Evolutionary conservation across 1,139 yeast genomes (phyloP).

Genomic region (Taphrina communis): DNA sequence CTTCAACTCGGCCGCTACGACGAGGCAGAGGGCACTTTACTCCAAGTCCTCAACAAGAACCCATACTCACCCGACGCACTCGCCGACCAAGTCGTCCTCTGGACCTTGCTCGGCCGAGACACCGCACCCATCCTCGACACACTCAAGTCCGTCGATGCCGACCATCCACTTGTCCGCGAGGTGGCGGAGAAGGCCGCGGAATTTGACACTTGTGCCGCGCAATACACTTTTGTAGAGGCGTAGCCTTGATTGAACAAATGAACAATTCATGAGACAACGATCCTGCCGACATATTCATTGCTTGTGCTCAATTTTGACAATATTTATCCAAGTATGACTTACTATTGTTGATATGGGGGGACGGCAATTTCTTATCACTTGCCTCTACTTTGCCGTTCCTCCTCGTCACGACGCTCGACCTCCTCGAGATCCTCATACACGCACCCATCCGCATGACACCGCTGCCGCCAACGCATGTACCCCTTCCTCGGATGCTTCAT

Average conservation of each 20-base stretch:
- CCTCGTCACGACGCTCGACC: conserved; percentile 3
- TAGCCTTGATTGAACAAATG: neutral
- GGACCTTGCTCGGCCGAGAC: conserved; percentile 56
- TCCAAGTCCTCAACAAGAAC: conserved; percentile 56
- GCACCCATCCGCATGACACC: neutral
- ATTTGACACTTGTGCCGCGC: conserved; percentile 64
- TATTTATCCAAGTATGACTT: too few species aligned
- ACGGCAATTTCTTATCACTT: neutral
- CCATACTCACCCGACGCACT: conserved; percentile 59
- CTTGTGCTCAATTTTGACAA: too few species aligned
- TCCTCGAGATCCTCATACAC: conserved; percentile 5
- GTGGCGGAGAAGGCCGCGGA: conserved; percentile 59
- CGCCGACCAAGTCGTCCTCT: conserved; percentile 64
- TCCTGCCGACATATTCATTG: too few species aligned
- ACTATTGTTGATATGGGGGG: too few species aligned
- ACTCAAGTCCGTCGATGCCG: conserved; percentile 56
- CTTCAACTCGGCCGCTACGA: conserved; percentile 58
- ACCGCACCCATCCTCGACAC: conserved; percentile 48
- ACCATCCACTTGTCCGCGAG: conserved; percentile 62
- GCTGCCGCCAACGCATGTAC: conserved; percentile 12
- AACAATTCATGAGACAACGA: too few species aligned
- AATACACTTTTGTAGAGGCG: conserved; percentile 53
- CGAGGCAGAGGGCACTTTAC: conserved; percentile 57
- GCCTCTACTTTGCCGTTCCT: neutral
- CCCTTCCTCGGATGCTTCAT: neutral